phyloP scores from a whole-genome alignment of 768 basidiomycete genomes.

The Boletus subcaerulescens region DNA sequence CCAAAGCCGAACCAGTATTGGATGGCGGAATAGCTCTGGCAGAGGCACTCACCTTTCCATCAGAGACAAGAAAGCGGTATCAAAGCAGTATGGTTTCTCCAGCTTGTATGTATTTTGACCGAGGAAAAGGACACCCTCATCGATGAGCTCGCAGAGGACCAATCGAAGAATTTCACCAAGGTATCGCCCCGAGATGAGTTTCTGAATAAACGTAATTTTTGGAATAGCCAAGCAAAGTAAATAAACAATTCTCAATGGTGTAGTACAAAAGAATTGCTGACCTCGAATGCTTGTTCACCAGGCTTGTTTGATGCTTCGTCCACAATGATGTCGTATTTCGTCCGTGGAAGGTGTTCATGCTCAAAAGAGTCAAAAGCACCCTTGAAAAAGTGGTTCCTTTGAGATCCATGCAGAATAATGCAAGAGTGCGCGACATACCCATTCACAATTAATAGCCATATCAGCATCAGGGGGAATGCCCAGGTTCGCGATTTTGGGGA shows the following conservation, averaged over 20 bases:
- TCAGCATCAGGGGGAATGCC: slow-evolving; percentile 60
- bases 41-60: slow-evolving; percentile 80
- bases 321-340: slow-evolving; percentile 89
- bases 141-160: slow-evolving; percentile 92
- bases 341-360: slow-evolving; percentile 92
- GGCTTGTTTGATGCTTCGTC: slow-evolving; percentile 97
- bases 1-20: not conserved
- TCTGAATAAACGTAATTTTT: slow-evolving; percentile 40
- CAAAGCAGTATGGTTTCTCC: slow-evolving; percentile 87
- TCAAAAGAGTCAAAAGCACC: slow-evolving; percentile 97
- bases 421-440: slow-evolving; percentile 47
- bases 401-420: not conserved
- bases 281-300: slow-evolving; percentile 91
- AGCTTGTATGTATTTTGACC: slow-evolving; percentile 99
- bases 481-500: slow-evolving; percentile 80
- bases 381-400: slow-evolving; percentile 35
- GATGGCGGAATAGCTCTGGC: not conserved
- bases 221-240: not conserved
- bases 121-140: slow-evolving; percentile 94
- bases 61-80: slow-evolving; percentile 94
- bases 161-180: slow-evolving; percentile 96
- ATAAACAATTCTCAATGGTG: not conserved
- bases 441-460: slow-evolving; percentile 98
- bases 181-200: slow-evolving; percentile 94
- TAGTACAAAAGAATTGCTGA: slow-evolving; percentile 25